Evolutionary conservation across 768 basidiomycete genomes (phyloP).

Genomic region (Boletus rubescentipes): DNA sequence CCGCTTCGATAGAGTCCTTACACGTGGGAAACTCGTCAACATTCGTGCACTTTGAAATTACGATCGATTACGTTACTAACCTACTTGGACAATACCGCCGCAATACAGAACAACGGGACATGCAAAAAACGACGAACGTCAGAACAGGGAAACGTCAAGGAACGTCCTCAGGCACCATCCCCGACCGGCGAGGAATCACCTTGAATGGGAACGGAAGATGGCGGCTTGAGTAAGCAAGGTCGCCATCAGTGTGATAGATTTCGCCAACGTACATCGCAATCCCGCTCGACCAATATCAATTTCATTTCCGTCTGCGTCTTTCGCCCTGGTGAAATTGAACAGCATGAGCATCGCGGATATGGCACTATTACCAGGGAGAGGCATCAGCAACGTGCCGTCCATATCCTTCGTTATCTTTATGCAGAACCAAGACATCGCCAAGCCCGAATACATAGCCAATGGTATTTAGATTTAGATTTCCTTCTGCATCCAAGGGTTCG

Average conservation of each 20-base stretch:
- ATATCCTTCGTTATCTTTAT: constrained; percentile 14
- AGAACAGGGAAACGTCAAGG: not conserved
- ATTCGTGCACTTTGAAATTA: not conserved
- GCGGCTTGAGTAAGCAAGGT: too few relatives aligned
- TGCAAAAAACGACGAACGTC: not conserved
- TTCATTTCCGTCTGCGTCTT: constrained; percentile 22
- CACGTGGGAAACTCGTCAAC: not conserved
- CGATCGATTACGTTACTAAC: not conserved
- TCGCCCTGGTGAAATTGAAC: constrained; percentile 28
- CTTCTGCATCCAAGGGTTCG: constrained; percentile 25
- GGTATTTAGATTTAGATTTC: constrained; percentile 24
- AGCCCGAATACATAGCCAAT: constrained; percentile 23
- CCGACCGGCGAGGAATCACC: constrained; percentile 9
- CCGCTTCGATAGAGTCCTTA: not conserved
- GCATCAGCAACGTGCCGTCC: constrained; percentile 26
- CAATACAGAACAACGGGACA: not conserved
- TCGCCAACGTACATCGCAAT: constrained; percentile 14
- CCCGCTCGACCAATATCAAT: constrained; percentile 21
- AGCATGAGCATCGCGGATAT: constrained; percentile 28
- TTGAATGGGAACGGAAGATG: constrained; percentile 16
- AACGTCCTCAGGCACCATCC: constrained; percentile 1
- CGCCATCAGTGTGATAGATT: too few relatives aligned
- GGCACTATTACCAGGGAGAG: constrained; percentile 29
- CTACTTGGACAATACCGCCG: not conserved
- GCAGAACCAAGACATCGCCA: constrained; percentile 3